Base-by-base conservation (phyloP, 2,329 filamentous ascomycete genomes). In the Tolypocladium amazonense region DNA sequence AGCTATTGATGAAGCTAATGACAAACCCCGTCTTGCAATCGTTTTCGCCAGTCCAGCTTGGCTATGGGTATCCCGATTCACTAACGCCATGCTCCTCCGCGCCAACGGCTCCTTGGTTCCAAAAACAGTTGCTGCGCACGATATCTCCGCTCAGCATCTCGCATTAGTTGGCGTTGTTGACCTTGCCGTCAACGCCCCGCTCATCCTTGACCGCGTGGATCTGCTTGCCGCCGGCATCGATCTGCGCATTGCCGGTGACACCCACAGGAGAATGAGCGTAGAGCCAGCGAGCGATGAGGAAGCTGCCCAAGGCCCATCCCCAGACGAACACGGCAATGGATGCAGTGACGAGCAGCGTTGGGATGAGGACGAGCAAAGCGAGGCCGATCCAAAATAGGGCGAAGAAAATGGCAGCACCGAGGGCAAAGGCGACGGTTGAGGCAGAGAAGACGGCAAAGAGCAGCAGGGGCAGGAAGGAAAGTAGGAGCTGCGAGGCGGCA, bases 371-470 rank as follows among this genome's bases (percentile, higher is more conserved):
- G 56, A 90, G 70, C 14, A 89, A 75, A 2, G 87, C 88, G 53
- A 90, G 71, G 57, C 85, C 83, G 58, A 85, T 80, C 77, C 85
- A 87, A 75, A 88, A 86, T 56, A 88, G 78, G 1, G 83, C 81
- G 75, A 90, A 89, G 59, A 86, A 67, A 45, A 89, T 67, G 15
- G 86, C 86, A 37, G 80, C 79, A 50, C 85, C 73, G 47, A 89
- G 69, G 20, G 87, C 82, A 70, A 90, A 81, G 62, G 86, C 71
- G 63, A 87, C 73, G 61, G 86, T 82, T 45, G 82, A 84, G 47
- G 86, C 65, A 59, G 81, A 78, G 76, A 92, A 91, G 65, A 82
- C 75, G 59, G 81, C 63, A 76, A 94, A 93, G 63, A 92, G 74
- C 47, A 86, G 72, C 61, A 92, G 67, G 1, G 90, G 90, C 18